Base-by-base conservation (phyloP, 371 early-diverging fungal genomes). In the Dentiscutata heterogama region DNA sequence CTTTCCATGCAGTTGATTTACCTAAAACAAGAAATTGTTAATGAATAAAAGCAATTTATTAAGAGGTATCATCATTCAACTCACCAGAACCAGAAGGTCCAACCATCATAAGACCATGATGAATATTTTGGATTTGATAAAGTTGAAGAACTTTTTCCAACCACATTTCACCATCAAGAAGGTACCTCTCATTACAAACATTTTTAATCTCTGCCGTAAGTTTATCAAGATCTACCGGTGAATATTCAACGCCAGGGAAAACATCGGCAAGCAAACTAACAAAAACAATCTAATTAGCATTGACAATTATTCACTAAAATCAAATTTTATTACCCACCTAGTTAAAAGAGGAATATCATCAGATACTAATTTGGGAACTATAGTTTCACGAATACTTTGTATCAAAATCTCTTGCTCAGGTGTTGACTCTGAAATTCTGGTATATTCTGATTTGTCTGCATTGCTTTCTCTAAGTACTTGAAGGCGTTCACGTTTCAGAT, bases 51-150 rank as follows among this genome's bases (percentile, higher is more conserved):
- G n/a, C 56, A 56, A 56, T 56, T 56, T 20, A 56, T 39, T 39
- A 39, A 39, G 39, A 39, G 39, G 6, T 39, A 56, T 4, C 5
- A 14, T 56, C 16, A 56, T 20, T 20, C 14, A 56, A 56, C 56
- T 16, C 4, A 80, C 99, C 99, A 74, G 94, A 93, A 70, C 99
- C 99, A 16, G 98, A 95, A 2, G 97, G 97, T 54, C 99, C 99
- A 2, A 99, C 99, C 96, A 99, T 95, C 99, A 99, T 99, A 75
- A 99, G 83, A 86, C 99, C 99, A 86, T 99, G 99, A 86, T 98
- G 97, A 78, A 99, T 97, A 82, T 95, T 93, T 87, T 98, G 99
- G 81, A 99, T 98, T 84, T 98, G 97, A 84, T 97, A 95, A 63
- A 99, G 89, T 86, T 99, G 99, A 80, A 98, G 90, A 27, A 98